Evolutionary conservation across 495 filamentous ascomycete species (phyloP), one percentile per base, ranked within the genome.

Genomic region (Podospora australis): DNA sequence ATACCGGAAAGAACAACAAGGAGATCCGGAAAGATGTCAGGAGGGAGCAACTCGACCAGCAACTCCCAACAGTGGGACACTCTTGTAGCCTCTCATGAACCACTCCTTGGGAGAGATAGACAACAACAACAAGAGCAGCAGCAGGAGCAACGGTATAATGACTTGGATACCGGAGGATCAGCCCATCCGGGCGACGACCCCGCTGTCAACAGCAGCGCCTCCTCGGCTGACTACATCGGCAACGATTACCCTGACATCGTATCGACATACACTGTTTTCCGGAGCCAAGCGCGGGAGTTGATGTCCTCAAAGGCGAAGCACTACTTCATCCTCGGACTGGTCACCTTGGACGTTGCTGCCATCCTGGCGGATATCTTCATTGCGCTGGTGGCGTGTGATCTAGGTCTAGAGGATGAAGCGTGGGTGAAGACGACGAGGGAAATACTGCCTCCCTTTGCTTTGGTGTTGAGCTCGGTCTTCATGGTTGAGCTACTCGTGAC

Each of bases 321-420:
- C 58, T 82, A 78, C 56, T 51, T 69, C 11, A 70, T 83, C 34
- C 63, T 84, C 26, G 42, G 64, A 11, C 64, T 84, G 7, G 74
- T 85, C 25, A 59, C 74, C 1, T 57, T 81, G 11, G 80, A 83
- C 53, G 70, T 83, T 5, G 59, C 65, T 4, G 70, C 70, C 56
- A 77, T 84, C 51, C 80, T 86, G 48, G 72, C 78, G 36, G 78
- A 79, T 54, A 78, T 86, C 41, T 69, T 86, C 42, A 75, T 84
- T 44, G 70, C 74, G 30, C 67, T 86, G 3, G 68, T 78, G 21
- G 73, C 74, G 16, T 86, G 83, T 64, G 79, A 82, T 58, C 56
- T 72, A 32, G 58, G 64, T 5, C 35, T 59, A 8, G 48, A 69
- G 40, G 54, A 60, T 6, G 61, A 63, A 32, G 48, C 55, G 4